Conservation (phyloP, 139 green algal genomes). For the Deuterostichococcus epilithicus region DNA sequence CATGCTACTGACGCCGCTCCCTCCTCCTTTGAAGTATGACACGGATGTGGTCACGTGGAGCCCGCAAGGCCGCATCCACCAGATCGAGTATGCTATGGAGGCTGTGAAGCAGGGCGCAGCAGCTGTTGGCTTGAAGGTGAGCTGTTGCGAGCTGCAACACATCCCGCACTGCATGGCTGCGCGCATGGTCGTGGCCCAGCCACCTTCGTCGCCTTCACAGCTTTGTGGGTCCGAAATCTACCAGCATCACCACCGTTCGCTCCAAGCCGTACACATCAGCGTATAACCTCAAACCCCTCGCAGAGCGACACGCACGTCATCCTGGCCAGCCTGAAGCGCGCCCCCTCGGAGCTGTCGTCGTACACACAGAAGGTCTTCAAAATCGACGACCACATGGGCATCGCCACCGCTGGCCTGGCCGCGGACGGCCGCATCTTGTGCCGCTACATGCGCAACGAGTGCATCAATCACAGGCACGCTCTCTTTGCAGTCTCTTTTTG, state of each 20-base stretch:
- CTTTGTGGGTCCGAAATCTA: too few relatives aligned
- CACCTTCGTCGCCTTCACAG: too few relatives aligned
- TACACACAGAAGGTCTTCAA: conserved; percentile 94
- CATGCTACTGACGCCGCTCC: too few relatives aligned
- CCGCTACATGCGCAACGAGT: conserved; percentile 96
- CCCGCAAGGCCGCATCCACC: conserved; percentile 89
- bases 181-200: too few relatives aligned
- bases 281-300: too few relatives aligned
- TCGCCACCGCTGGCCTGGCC: conserved; percentile 90
- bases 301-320: conserved; percentile 87
- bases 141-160: background rate
- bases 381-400: conserved; percentile 97
- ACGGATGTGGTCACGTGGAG: conserved; percentile 96
- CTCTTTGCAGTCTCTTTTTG: too few relatives aligned
- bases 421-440: conserved; percentile 91
- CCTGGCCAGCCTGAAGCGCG: conserved; percentile 86
- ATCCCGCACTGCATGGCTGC: background rate
- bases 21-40: conserved; percentile 85
- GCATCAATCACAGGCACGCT: conserved; percentile 83
- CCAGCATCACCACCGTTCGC: too few relatives aligned
- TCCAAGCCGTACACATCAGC: too few relatives aligned
- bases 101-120: conserved; percentile 96
- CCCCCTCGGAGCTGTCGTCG: conserved; percentile 83
- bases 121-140: conserved; percentile 85
- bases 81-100: conserved; percentile 99